Evolutionary conservation across 2,329 filamentous ascomycete species (phyloP).

Genomic region (Meredithiella fracta): DNA sequence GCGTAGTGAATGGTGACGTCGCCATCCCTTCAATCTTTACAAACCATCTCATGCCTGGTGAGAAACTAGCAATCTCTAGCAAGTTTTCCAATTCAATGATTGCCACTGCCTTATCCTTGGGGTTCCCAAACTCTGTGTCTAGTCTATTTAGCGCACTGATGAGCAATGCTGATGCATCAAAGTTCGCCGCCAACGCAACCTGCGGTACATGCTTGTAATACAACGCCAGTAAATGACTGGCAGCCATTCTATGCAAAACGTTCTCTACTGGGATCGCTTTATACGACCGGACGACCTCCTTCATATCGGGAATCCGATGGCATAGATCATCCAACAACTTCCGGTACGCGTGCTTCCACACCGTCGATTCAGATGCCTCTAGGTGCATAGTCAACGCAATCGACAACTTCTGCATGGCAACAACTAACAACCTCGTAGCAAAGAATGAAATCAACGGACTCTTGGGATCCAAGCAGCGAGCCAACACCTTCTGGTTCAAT

Average conservation of each 20-base stretch:
- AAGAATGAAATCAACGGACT: slow-evolving; percentile 73
- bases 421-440: slow-evolving; percentile 59
- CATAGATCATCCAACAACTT: slow-evolving; percentile 60
- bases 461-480: slow-evolving; percentile 61
- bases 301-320: slow-evolving; percentile 63
- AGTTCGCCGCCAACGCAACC: slow-evolving; percentile 64
- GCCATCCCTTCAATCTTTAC: slow-evolving; percentile 49
- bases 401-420: slow-evolving; percentile 64
- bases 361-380: slow-evolving; percentile 18
- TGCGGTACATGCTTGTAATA: slow-evolving; percentile 75
- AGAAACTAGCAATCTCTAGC: slow-evolving; percentile 62
- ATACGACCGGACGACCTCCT: slow-evolving; percentile 61
- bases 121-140: slow-evolving; percentile 35
- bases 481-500: slow-evolving; percentile 62
- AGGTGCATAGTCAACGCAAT: slow-evolving; percentile 43
- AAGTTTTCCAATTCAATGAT: slow-evolving; percentile 67
- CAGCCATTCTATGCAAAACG: slow-evolving; percentile 58
- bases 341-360: slow-evolving; percentile 55
- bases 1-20: slow-evolving; percentile 54
- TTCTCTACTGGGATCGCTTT: slow-evolving; percentile 52
- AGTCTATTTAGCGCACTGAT: slow-evolving; percentile 49
- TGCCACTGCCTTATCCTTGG: slow-evolving; percentile 36
- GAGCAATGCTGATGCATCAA: slow-evolving; percentile 70
- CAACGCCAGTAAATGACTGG: slow-evolving; percentile 61
- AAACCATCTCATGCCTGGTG: slow-evolving; percentile 83